A percentile compares a stretch with the other conserved stretches of the same genome.
Evolutionary conservation across 139 green algal species (phyloP).

Genomic region (Coelastrella sp.): DNA sequence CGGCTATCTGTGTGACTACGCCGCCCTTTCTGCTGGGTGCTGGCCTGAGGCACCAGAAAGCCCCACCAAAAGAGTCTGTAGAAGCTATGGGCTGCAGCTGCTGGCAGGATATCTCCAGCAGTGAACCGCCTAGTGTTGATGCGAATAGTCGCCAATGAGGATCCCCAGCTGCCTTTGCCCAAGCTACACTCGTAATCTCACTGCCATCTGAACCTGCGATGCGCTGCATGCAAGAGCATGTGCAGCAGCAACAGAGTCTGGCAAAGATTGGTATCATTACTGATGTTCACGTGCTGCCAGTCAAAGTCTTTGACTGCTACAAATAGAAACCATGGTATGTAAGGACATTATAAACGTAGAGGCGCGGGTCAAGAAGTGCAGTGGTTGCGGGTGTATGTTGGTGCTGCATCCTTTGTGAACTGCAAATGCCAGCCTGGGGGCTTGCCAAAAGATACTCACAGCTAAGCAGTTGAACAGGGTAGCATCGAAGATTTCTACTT

Average conservation of each 20-base stretch:
- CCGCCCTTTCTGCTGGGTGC: conserved; percentile 56
- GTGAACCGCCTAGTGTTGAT: conserved; percentile 76
- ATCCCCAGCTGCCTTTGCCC: conserved; percentile 63
- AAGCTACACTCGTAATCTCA: conserved; percentile 76
- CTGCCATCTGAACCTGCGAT: conserved; percentile 70
- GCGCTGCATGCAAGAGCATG: conserved; percentile 56
- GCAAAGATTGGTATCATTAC: too few species aligned
- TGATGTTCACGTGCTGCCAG: too few species aligned
- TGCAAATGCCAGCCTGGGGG: neutral
- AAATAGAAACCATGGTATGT: too few species aligned
- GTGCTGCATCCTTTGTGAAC: neutral
- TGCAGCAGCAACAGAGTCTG: neutral
- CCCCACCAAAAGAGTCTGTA: conserved; percentile 83
- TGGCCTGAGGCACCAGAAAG: conserved; percentile 84
- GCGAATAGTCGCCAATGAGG: conserved; percentile 75
- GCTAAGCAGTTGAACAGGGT: conserved; percentile 62
- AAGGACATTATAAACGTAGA: too few species aligned
- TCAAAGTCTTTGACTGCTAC: too few species aligned
- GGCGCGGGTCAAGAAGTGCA: too few species aligned
- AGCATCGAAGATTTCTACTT: conserved; percentile 89
- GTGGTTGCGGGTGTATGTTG: too few species aligned
- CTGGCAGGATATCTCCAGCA: conserved; percentile 75
- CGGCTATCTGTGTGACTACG: conserved; percentile 67
- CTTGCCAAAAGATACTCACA: conserved; percentile 46
- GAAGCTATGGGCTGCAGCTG: conserved; percentile 20